phyloP scores from a whole-genome alignment of 2,329 filamentous ascomycete species.

The Xylaria digitata region DNA sequence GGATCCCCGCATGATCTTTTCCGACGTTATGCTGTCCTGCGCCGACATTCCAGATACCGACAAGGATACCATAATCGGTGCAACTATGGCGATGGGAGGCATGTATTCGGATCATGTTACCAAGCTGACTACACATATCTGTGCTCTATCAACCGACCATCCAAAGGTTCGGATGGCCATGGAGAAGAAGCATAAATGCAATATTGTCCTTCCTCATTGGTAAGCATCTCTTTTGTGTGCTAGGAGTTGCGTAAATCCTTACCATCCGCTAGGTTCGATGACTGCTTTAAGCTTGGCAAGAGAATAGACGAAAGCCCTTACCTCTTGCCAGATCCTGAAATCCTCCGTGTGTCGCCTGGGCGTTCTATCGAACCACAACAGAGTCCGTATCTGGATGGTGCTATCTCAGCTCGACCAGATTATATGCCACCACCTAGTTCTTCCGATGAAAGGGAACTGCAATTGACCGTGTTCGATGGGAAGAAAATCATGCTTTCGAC shows the following conservation, averaged over 20 bases:
- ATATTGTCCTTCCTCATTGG: conserved; percentile 95
- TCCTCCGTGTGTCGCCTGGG: conserved; percentile 70
- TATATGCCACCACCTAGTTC: conserved; percentile 58
- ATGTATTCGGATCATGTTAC: conserved; percentile 78
- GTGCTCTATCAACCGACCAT: conserved; percentile 80
- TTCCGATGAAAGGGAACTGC: conserved; percentile 54
- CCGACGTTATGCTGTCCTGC: conserved; percentile 83
- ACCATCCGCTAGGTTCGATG: conserved; percentile 80
- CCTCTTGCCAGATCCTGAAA: conserved; percentile 84
- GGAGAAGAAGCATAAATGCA: conserved; percentile 75
- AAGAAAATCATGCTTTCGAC: conserved; percentile 81
- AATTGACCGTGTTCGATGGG: conserved; percentile 79
- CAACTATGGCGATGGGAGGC: conserved; percentile 88
- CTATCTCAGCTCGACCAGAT: conserved; percentile 64
- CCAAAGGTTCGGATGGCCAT: conserved; percentile 73
- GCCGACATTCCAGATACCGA: conserved; percentile 87
- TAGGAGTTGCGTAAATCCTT: conserved; percentile 36
- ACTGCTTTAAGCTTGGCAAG: conserved; percentile 92
- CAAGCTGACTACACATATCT: conserved; percentile 86
- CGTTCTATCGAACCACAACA: conserved; percentile 66
- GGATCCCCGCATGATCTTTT: conserved; percentile 90
- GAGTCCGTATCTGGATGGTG: conserved; percentile 73
- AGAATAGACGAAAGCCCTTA: conserved; percentile 92
- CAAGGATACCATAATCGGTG: conserved; percentile 91
- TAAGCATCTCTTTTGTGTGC: conserved; percentile 53